These are phyloP conservation scores for Thielaviopsis euricoi DNA, from an alignment of 2,329 filamentous ascomycete species.

Conservation along the genomic window DNA sequence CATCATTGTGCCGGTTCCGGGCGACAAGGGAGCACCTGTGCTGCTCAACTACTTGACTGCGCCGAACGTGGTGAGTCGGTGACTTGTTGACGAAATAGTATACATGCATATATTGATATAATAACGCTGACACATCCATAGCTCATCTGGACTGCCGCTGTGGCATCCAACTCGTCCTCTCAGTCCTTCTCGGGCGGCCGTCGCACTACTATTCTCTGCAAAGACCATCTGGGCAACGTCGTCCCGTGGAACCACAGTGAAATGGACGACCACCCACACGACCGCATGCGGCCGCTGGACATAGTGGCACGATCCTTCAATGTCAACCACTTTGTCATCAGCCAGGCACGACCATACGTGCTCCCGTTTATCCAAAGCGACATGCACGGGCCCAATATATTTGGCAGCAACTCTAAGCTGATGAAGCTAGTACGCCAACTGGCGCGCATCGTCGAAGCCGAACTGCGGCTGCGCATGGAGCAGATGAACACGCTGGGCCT, in stretches of 20 bases:
- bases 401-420: constrained; percentile 39
- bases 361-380: constrained; percentile 72
- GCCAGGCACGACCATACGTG: constrained; percentile 78
- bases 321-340: constrained; percentile 89
- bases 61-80: constrained; percentile 55
- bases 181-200: constrained; percentile 48
- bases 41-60: constrained; percentile 85
- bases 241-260: constrained; percentile 41
- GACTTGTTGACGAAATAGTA: not conserved
- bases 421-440: constrained; percentile 41
- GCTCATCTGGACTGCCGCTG: constrained; percentile 66
- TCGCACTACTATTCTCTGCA: constrained; percentile 54
- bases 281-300: constrained; percentile 11
- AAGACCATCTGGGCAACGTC: constrained; percentile 56
- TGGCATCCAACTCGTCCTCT: constrained; percentile 56
- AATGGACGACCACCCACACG: constrained; percentile 9
- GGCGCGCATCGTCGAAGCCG: constrained; percentile 53
- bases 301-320: constrained; percentile 48
- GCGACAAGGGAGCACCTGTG: constrained; percentile 60
- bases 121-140: constrained; percentile 17
- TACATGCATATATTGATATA: not conserved
- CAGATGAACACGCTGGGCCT: constrained; percentile 66
- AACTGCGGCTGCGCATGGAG: constrained; percentile 63
- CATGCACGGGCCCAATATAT: constrained; percentile 56
- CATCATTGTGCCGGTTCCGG: constrained; percentile 70